Evolutionary conservation across 208 protist genomes (phyloP).

Genomic region (Leishmania major): DNA sequence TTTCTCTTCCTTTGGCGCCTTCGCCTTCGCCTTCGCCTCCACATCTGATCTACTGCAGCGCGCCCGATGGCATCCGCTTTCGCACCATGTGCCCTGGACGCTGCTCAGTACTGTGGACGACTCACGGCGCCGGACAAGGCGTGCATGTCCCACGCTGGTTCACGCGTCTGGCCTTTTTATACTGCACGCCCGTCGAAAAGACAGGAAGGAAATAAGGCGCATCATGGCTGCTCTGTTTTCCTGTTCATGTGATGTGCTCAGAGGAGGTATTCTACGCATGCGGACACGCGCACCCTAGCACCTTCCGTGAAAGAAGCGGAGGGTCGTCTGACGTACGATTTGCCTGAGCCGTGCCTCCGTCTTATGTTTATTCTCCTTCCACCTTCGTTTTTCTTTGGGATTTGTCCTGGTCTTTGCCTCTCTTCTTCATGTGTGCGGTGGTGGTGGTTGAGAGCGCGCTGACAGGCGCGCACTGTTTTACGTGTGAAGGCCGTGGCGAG

Average conservation of each 20-base stretch:
- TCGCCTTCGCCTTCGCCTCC: background rate
- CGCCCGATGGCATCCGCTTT: background rate
- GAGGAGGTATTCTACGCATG: background rate
- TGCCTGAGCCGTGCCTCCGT: background rate
- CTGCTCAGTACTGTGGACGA: background rate
- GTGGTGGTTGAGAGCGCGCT: background rate
- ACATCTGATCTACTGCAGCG: background rate
- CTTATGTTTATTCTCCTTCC: background rate
- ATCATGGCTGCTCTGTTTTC: background rate
- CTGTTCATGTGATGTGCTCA: background rate
- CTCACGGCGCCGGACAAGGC: too few species aligned
- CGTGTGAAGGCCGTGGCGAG: background rate
- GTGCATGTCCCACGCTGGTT: background rate
- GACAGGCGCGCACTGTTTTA: slow-evolving; percentile 1
- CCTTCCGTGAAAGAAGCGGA: background rate
- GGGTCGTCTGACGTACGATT: background rate
- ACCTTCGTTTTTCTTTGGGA: background rate
- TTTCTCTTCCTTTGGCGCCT: background rate
- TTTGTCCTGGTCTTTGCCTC: background rate
- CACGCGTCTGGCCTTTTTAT: background rate
- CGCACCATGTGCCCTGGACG: background rate
- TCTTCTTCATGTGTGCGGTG: background rate
- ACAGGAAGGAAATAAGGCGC: too few species aligned
- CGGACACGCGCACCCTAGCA: background rate
- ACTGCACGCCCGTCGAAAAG: background rate